Evolutionary conservation across 495 filamentous ascomycete genomes (phyloP).

Genomic region (Tetracladium marchalianum): DNA sequence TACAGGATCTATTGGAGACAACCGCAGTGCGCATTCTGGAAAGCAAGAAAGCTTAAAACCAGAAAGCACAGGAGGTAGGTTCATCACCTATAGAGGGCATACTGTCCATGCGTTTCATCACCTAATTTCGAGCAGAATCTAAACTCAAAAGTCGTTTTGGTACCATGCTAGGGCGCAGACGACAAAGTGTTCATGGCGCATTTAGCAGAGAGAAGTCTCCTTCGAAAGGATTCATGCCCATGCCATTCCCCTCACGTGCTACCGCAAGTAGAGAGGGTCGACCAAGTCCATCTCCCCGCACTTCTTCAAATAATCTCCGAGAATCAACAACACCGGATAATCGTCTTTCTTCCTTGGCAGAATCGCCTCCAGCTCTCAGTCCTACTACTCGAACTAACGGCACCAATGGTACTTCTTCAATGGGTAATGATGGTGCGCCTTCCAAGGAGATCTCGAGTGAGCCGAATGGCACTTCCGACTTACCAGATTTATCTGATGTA

Average conservation of each 20-base stretch:
- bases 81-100: not conserved
- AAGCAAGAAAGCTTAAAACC: constrained; percentile 2
- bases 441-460: not conserved
- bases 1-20: constrained; percentile 32
- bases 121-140: constrained; percentile 25
- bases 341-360: constrained; percentile 39
- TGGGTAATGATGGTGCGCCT: not conserved
- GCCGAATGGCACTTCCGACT: constrained; percentile 10
- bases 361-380: constrained; percentile 29
- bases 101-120: too few relatives aligned
- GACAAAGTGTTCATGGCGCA: constrained; percentile 46
- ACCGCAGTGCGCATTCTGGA: constrained; percentile 52
- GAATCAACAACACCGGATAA: constrained; percentile 32
- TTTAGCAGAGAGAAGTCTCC: constrained; percentile 31
- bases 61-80: not conserved
- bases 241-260: constrained; percentile 28
- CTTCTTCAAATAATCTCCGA: constrained; percentile 44
- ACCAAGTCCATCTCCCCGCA: constrained; percentile 36
- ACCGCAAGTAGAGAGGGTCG: constrained; percentile 39
- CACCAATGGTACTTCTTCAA: constrained; percentile 12
- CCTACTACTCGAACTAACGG: constrained; percentile 14
- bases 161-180: constrained; percentile 65
- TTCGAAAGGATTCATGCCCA: constrained; percentile 27
- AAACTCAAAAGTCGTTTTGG: constrained; percentile 55
- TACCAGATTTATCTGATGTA: constrained; percentile 22